Evolutionary conservation across 805 yeast genomes (phyloP).

Genomic region (Candida fluviatilis): DNA sequence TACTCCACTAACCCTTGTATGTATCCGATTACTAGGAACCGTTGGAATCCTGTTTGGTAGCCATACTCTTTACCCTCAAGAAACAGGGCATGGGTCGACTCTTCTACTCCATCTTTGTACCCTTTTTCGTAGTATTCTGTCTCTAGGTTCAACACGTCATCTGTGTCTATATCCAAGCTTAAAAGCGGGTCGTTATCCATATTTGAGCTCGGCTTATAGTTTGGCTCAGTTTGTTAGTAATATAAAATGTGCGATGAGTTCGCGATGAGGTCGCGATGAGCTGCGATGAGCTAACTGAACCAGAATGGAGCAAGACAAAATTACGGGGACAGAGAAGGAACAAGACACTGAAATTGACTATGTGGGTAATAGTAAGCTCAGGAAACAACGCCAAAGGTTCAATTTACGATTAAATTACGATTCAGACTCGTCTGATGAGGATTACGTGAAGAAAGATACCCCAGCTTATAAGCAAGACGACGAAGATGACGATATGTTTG

Average conservation of each 20-base stretch:
- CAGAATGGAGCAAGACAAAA: neutral
- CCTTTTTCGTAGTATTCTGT: constrained; percentile 63
- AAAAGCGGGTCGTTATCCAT: neutral
- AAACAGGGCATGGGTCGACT: constrained; percentile 55
- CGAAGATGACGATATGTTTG: constrained; percentile 9
- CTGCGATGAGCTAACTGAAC: neutral
- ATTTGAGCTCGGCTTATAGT: neutral
- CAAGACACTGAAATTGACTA: constrained; percentile 1
- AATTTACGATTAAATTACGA: constrained; percentile 18
- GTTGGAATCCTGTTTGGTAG: constrained; percentile 70
- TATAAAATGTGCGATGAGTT: neutral
- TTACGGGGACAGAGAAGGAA: neutral
- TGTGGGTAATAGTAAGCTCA: neutral
- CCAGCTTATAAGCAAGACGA: constrained; percentile 4
- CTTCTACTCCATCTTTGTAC: constrained; percentile 61
- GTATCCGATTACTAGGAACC: constrained; percentile 68
- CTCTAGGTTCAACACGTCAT: constrained; percentile 56
- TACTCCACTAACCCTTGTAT: constrained; percentile 46
- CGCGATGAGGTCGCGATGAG: neutral
- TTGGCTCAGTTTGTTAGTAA: neutral
- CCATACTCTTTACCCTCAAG: constrained; percentile 85
- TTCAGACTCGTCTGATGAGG: constrained; percentile 22
- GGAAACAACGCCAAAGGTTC: constrained; percentile 13
- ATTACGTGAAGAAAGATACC: constrained; percentile 9
- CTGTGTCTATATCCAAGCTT: constrained; percentile 35